Evolutionary conservation across 1,139 yeast species (phyloP), one percentile per base, ranked within the genome.

Genomic region (Arxiozyma slooffiae): DNA sequence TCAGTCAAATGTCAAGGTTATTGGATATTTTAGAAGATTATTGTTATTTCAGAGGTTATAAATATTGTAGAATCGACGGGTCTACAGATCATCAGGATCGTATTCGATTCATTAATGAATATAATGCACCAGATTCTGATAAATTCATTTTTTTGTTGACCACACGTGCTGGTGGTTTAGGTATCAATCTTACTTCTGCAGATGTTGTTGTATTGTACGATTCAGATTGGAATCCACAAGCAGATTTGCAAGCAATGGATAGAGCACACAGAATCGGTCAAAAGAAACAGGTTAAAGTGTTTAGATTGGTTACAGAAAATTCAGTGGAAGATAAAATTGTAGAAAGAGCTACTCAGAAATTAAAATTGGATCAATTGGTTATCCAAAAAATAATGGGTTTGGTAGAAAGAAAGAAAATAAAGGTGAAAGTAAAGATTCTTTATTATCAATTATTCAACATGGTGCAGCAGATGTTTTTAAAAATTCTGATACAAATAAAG

Each of bases 181-280:
- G 98, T 63, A 92, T 92, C 62, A 92, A 92, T 63, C 76, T 92
- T 63, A 90, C 97, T 0, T 79, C 88, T 34, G 98, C 98, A 1
- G 97, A 92, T 68, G 80, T 84, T 52, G 98, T 92, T 51, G 79
- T 92, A 8, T 71, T 92, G 38, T 92, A 81, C 63, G 98, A 92
- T 67, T 87, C 96, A 1, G 98, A 92, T 69, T 92, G 98, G 98
- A 92, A 92, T 63, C 98, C 98, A 1, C 98, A 92, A 66, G 97
- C 97, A 0, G 98, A 92, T 75, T 74, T 92, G 60, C 98, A 92
- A 69, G 97, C 98, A 1, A 92, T 92, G 98, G 98, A 92, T 67
- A 78, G 98, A 65, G 98, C 98, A 0, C 98, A 92, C 67, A 81
- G 98, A 72, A 92, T 92, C 64, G 98, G 98, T 11, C 98, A 92